Evolutionary conservation across 208 protist species (phyloP).

Genomic region (Leishmania martiniquensis): DNA sequence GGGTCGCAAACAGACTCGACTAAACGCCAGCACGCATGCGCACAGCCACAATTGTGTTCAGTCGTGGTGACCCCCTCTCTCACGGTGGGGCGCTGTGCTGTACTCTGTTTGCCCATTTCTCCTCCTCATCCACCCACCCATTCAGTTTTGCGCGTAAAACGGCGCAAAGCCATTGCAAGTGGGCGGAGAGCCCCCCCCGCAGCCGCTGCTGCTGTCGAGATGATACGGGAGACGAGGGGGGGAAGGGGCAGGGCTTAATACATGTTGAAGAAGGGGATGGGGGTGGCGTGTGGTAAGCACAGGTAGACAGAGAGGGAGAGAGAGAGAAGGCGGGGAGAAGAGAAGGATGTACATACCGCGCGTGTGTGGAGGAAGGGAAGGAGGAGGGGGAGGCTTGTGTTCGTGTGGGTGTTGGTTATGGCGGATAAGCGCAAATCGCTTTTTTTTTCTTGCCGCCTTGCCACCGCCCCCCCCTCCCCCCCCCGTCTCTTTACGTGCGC

Average conservation of each 20-base stretch:
- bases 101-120: too few species aligned
- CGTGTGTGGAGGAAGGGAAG: too few species aligned
- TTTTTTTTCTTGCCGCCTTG: not conserved
- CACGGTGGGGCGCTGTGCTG: too few species aligned
- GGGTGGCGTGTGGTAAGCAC: not conserved
- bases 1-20: too few species aligned
- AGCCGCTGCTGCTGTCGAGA: not conserved
- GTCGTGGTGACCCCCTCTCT: too few species aligned
- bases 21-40: not conserved
- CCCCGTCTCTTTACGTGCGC: not conserved
- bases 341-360: too few species aligned
- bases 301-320: not conserved
- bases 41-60: too few species aligned
- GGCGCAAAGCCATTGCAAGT: not conserved
- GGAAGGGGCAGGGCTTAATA: not conserved
- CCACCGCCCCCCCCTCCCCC: not conserved
- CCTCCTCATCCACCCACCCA: too few species aligned
- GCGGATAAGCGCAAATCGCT: slow-evolving; percentile 1
- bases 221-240: not conserved
- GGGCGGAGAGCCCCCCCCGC: too few species aligned
- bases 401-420: too few species aligned
- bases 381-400: not conserved
- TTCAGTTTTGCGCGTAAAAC: not conserved
- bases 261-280: not conserved
- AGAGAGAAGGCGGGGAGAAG: not conserved